Evolutionary conservation across 1,284 basidiomycete species (phyloP).

Genomic region (Naganishia sp.): DNA sequence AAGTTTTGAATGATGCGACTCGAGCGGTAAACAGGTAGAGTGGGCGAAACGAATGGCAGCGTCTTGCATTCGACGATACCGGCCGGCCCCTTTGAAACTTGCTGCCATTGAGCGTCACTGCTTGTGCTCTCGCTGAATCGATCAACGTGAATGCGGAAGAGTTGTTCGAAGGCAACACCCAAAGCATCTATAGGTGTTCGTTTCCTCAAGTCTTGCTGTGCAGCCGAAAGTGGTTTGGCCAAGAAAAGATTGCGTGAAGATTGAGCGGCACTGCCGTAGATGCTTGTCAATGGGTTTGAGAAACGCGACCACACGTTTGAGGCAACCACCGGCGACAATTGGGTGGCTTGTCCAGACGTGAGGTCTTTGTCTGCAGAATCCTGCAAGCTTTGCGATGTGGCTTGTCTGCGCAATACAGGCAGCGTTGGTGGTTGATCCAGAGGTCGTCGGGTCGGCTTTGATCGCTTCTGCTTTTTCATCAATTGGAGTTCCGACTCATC

Average conservation of each 20-base stretch:
- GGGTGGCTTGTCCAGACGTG: not conserved
- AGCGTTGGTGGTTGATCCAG: slow-evolving; percentile 87
- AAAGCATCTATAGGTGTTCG: slow-evolving; percentile 66
- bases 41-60: slow-evolving; percentile 73
- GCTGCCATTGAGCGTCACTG: slow-evolving; percentile 62
- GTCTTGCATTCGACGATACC: slow-evolving; percentile 75
- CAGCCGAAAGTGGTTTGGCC: slow-evolving; percentile 17
- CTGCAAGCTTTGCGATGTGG: slow-evolving; percentile 3
- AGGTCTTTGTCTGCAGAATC: not conserved
- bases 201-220: slow-evolving; percentile 21
- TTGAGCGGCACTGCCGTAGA: slow-evolving; percentile 31
- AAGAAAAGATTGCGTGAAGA: slow-evolving; percentile 19
- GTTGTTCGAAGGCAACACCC: slow-evolving; percentile 76
- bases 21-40: slow-evolving; percentile 82
- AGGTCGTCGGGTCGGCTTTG: slow-evolving; percentile 82
- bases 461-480: slow-evolving; percentile 78
- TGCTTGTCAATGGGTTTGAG: slow-evolving; percentile 23
- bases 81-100: slow-evolving; percentile 74
- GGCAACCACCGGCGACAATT: slow-evolving; percentile 41
- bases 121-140: slow-evolving; percentile 57
- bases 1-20: slow-evolving; percentile 92
- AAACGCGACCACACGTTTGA: slow-evolving; percentile 25
- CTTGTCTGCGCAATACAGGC: slow-evolving; percentile 61
- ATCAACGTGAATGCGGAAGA: slow-evolving; percentile 68
- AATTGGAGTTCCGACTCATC: slow-evolving; percentile 83